phyloP scores from a whole-genome alignment of 176 grass and related monocot species.

The Musa acuminata region DNA sequence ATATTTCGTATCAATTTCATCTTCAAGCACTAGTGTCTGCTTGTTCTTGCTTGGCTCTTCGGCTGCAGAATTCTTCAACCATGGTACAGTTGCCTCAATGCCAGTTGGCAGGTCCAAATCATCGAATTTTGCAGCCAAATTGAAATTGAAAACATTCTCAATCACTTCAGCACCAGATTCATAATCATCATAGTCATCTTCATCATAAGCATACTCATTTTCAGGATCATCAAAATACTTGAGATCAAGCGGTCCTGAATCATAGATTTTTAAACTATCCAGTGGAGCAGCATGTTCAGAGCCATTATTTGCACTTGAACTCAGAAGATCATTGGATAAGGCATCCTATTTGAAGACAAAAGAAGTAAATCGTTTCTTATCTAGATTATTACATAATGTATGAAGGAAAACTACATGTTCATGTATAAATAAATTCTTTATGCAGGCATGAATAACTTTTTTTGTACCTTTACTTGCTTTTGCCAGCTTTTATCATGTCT shows the following conservation, averaged over 20 bases:
- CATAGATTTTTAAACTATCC: slow-evolving; percentile 21
- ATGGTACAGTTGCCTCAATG: slow-evolving; percentile 20
- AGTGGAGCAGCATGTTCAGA: slow-evolving; percentile 15
- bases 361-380: not conserved
- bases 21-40: slow-evolving; percentile 10
- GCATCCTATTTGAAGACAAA: slow-evolving; percentile 29
- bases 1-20: slow-evolving; percentile 27
- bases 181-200: slow-evolving; percentile 41
- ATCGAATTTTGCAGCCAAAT: slow-evolving; percentile 40
- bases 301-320: slow-evolving; percentile 20
- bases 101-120: slow-evolving; percentile 36
- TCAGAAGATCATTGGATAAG: slow-evolving; percentile 26
- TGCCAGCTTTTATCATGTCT: slow-evolving; percentile 31
- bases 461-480: slow-evolving; percentile 36
- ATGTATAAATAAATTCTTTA: slow-evolving; percentile 2
- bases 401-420: not conserved
- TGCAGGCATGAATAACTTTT: not conserved
- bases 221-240: slow-evolving; percentile 25
- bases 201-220: slow-evolving; percentile 41
- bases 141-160: slow-evolving; percentile 35
- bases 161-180: slow-evolving; percentile 15
- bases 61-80: slow-evolving; percentile 23
- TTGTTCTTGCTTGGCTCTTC: slow-evolving; percentile 30
- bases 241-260: slow-evolving; percentile 6
- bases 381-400: not conserved